Evolutionary conservation across 2,329 filamentous ascomycete species (phyloP).

Genomic region (Microdochium nivale): DNA sequence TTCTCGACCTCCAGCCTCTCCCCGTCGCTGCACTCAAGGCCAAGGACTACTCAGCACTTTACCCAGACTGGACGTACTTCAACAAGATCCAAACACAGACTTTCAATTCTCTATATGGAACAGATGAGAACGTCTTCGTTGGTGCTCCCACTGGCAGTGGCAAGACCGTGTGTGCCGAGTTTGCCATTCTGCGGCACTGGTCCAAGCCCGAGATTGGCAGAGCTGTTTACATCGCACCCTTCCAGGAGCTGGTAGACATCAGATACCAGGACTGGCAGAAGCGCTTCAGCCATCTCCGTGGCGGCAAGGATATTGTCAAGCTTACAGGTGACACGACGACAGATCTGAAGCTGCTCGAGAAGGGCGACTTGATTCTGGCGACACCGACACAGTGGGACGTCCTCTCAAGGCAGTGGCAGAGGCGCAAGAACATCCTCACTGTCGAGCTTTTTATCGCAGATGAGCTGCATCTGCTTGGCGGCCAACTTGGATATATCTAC

Average conservation of each 20-base stretch:
- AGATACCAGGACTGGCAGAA: conserved; percentile 79
- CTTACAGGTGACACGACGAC: conserved; percentile 87
- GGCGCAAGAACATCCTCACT: conserved; percentile 87
- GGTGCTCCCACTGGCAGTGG: conserved; percentile 91
- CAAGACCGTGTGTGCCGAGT: conserved; percentile 95
- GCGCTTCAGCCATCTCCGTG: conserved; percentile 61
- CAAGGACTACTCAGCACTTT: conserved; percentile 72
- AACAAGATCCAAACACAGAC: conserved; percentile 97
- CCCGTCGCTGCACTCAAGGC: conserved; percentile 83
- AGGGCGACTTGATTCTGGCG: conserved; percentile 81
- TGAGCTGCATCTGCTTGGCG: conserved; percentile 88
- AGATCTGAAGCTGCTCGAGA: conserved; percentile 81
- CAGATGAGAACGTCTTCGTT: conserved; percentile 89
- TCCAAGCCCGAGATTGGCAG: conserved; percentile 60
- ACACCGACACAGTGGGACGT: conserved; percentile 96
- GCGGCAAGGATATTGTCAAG: conserved; percentile 86
- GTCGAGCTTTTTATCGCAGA: conserved; percentile 91
- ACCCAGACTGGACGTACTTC: conserved; percentile 78
- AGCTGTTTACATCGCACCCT: conserved; percentile 89
- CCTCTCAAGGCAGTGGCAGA: conserved; percentile 90
- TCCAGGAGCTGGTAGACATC: conserved; percentile 84
- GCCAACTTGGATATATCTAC: conserved; percentile 79
- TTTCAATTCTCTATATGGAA: conserved; percentile 86
- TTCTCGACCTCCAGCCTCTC: conserved; percentile 85
- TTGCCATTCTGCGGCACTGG: conserved; percentile 87